phyloP scores from a whole-genome alignment of 805 yeast species.

The Wickerhamiella musiphila region DNA sequence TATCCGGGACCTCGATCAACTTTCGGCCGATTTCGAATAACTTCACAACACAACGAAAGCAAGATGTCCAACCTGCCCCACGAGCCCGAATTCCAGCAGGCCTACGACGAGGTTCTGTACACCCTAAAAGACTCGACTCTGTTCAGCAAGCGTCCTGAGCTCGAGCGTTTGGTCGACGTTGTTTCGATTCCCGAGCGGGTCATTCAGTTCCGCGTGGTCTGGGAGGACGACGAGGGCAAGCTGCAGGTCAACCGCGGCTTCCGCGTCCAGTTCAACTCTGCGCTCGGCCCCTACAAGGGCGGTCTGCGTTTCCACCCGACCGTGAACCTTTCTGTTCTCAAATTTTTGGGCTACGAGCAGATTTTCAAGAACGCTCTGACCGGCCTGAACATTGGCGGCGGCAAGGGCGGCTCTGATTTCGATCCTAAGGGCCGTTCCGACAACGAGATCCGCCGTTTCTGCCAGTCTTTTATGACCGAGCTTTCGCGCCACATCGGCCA shows the following conservation, averaged over 20 bases:
- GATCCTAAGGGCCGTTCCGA: constrained; percentile 92
- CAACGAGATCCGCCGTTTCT: constrained; percentile 90
- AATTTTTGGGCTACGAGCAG: constrained; percentile 96
- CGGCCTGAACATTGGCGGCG: constrained; percentile 97
- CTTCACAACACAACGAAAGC: too few relatives aligned
- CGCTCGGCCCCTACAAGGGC: constrained; percentile 98
- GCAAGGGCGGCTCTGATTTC: constrained; percentile 97
- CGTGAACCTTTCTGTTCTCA: constrained; percentile 85
- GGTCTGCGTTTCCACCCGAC: constrained; percentile 97
- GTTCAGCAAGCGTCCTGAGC: constrained; percentile 76
- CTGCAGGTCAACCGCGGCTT: constrained; percentile 90
- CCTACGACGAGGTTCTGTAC: constrained; percentile 78
- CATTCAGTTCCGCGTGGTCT: constrained; percentile 89
- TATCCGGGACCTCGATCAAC: too few relatives aligned
- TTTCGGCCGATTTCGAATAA: too few relatives aligned
- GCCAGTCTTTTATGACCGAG: constrained; percentile 90
- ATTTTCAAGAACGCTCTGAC: constrained; percentile 96
- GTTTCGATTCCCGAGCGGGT: constrained; percentile 91
- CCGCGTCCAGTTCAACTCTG: constrained; percentile 97
- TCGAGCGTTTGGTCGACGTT: constrained; percentile 72
- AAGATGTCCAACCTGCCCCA: constrained; percentile 54
- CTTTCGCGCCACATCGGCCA: constrained; percentile 91
- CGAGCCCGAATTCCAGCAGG: constrained; percentile 99
- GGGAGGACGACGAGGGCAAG: constrained; percentile 93
- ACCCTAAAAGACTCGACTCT: constrained; percentile 85